Base-by-base conservation (phyloP, 2,329 filamentous ascomycete genomes). In the Aspergillus neoniger region DNA sequence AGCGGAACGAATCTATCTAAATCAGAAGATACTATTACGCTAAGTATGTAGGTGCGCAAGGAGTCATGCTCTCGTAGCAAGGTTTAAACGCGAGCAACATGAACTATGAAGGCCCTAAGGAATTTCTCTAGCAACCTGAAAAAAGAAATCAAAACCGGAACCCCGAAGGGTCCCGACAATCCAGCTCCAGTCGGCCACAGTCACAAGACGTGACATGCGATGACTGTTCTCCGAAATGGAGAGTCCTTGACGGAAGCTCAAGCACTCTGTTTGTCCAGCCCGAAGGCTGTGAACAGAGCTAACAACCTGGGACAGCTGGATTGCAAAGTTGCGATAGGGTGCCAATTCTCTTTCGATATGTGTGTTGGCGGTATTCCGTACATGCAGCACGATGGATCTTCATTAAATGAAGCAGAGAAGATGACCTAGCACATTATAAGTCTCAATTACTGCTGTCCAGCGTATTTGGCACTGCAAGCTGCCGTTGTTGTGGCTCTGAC, bases 71-170 rank as follows among this genome's bases (percentile, higher is more conserved):
- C 75, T 78, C 72, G 75, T 79, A 70, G 62, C 65, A 64, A 58
- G 55, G 53, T 36, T 14, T 65, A 65, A 59, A 69, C 64, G 65
- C 66, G 66, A 70, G 71, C 65, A 73, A 72, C 76, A 79, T 76
- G 77, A 78, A 79, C 77, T 79, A 79, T 79, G 77, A 78, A 78
- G 77, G 77, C 74, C 71, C 77, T 77, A 60, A 57, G 10, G 41
- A 36, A 51, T 78, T 75, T 57, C 61, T 78, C 69, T 78, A 63
- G 76, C 76, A 78, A 77, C 69, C 66, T 64, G 56, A 57, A 49
- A 52, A 14, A 36, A 41, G 51, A 52, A 36, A 59, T 48, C 48
- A 53, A 56, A 17, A 58, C 51, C 39, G 49, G 41, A 28, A 61
- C 59, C 60, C 57, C 53, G 55, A 63, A 61, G 43, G 59, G 53